phyloP scores from a whole-genome alignment of 306 rosid genomes.

The Sophora flavescens region DNA sequence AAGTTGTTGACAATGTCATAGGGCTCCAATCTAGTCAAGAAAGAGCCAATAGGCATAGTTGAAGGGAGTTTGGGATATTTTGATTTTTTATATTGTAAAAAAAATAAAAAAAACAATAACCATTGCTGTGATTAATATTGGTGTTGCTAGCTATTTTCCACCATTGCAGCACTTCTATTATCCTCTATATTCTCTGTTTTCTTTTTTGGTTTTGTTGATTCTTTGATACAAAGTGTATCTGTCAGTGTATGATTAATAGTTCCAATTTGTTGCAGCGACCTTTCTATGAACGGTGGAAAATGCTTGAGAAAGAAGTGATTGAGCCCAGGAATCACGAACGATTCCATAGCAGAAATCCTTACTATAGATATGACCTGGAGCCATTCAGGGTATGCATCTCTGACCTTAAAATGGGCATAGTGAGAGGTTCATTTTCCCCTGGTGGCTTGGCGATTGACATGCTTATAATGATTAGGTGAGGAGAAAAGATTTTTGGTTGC shows the following conservation, averaged over 20 bases:
- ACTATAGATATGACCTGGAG: conserved; percentile 92
- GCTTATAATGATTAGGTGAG: conserved; percentile 72
- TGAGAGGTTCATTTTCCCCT: conserved; percentile 20
- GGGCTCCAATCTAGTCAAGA: too few species aligned
- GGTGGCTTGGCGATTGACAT: conserved; percentile 41
- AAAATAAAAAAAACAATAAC: too few species aligned
- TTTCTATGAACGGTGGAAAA: conserved; percentile 93
- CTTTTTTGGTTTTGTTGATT: conserved; percentile 5
- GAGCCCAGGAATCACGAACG: conserved; percentile 94
- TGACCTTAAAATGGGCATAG: conserved; percentile 30
- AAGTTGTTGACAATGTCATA: too few species aligned
- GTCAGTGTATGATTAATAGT: conserved; percentile 39
- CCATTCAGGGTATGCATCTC: conserved; percentile 84
- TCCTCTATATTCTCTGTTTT: not conserved
- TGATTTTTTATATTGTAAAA: too few species aligned
- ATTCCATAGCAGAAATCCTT: conserved; percentile 67
- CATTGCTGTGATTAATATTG: too few species aligned
- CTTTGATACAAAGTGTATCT: conserved; percentile 11
- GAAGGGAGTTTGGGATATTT: too few species aligned
- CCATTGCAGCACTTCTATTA: not conserved
- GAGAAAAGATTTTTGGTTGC: conserved; percentile 97
- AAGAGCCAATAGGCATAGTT: too few species aligned
- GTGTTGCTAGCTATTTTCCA: too few species aligned
- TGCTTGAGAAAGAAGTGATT: conserved; percentile 98
- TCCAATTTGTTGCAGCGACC: conserved; percentile 79